Conservation (phyloP, 768 basidiomycete species). For the Kondoa subrosea region DNA sequence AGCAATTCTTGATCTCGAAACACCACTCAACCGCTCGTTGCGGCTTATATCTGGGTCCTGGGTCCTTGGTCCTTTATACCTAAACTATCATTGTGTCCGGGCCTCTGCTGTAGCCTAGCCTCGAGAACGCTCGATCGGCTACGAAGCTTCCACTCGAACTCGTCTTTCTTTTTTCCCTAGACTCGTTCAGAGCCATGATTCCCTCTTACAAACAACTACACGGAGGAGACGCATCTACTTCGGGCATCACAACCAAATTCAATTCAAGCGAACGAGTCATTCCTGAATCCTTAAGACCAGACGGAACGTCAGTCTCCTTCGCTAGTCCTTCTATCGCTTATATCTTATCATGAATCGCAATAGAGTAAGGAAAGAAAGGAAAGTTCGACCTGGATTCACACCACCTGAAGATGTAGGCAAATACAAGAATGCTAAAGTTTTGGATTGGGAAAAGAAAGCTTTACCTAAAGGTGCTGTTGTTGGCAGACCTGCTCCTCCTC, state of each 20-base stretch:
- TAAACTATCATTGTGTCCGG: no score
- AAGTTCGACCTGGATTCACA: conserved; percentile 2
- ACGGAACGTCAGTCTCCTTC: conserved; percentile 3
- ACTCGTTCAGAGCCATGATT: conserved; percentile 4
- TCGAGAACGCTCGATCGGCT: no score
- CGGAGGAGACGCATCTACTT: not conserved
- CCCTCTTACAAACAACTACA: not conserved
- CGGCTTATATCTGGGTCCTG: no score
- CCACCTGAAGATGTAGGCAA: conserved; percentile 4
- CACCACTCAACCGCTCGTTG: no score
- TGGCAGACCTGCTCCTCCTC: not conserved
- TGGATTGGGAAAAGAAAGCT: not conserved
- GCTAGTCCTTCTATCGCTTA: not conserved
- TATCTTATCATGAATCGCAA: not conserved
- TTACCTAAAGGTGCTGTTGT: conserved; percentile 3
- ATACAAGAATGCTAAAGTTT: not conserved
- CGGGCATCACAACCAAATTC: not conserved
- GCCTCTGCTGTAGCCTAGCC: no score
- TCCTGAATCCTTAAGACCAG: conserved; percentile 4
- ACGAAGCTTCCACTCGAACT: no score
- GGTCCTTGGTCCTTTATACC: no score
- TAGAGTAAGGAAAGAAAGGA: conserved; percentile 3
- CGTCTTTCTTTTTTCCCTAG: no score
- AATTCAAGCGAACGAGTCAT: not conserved
- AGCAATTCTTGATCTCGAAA: no score